Base-by-base conservation (phyloP, 257 asterid genomes). In the Gynochthodes officinalis region DNA sequence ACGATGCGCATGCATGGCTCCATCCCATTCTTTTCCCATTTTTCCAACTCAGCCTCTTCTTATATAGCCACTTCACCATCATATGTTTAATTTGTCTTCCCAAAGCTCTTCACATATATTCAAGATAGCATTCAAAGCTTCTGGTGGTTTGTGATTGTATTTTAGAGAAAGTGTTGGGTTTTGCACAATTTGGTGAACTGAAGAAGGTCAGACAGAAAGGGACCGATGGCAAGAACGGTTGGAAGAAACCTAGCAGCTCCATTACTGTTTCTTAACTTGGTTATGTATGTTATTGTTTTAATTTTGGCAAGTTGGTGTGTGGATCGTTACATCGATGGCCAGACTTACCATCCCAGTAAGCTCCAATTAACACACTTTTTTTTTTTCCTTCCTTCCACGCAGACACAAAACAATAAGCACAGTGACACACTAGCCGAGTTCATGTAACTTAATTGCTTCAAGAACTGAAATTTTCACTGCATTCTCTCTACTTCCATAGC, bases 241-340 rank as follows among this genome's bases (percentile, higher is more conserved):
- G 96, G 89, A n/a, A 83, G 94, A 64, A 86, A 16, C 39, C 18
- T 93, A 75, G 96, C 96, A 67, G 96, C 89, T 32, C 98, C 97
- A 13, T 80, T 93, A 83, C 82, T 89, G 83, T 86, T 89, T 62
- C 78, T 91, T 40, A 93, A 93, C 77, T 71, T 93, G 77, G 46
- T 86, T 27, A 89, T 93, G 98, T 93, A 89, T 73, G 60, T 84
- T 0, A 77, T 93, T 52, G 89, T 84, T 4, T 76, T 93, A 63
- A 96, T 97, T 3, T 93, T 93, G 68, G 84, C 97, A 6, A 93
- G 98, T 64, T 93, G 98, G 98, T 88, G 96, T 46, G 83, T 93
- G 14, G 88, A 91, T 61, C 77, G 71, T 79, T 77, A 83, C 72
- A 93, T 93, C 84, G 85, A 93, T 76, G 98, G 97, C 66, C 91